Percentiles rank a stretch among this genome's conserved stretches.
Evolutionary conservation across 2,329 filamentous ascomycete genomes (phyloP).

Genomic region (Penicillium freii): DNA sequence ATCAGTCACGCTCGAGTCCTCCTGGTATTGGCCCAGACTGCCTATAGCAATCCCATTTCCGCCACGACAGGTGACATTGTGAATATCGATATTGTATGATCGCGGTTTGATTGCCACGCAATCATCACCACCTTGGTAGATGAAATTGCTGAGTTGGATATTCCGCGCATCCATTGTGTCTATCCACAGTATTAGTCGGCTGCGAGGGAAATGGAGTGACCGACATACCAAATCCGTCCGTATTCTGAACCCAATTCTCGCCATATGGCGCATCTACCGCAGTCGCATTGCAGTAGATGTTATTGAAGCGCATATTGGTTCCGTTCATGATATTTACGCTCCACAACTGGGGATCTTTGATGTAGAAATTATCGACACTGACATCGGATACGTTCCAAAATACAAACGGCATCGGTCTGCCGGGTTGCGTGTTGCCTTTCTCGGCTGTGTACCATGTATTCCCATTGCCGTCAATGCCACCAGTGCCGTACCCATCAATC

Average conservation of each 20-base stretch:
- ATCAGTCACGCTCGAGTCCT: conserved; percentile 53
- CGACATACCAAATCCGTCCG: conserved; percentile 50
- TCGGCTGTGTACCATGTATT: conserved; percentile 56
- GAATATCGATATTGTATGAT: conserved; percentile 57
- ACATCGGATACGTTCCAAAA: conserved; percentile 59
- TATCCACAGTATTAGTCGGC: neutral
- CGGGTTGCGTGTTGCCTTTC: conserved; percentile 46
- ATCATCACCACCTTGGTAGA: conserved; percentile 58
- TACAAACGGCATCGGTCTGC: conserved; percentile 58
- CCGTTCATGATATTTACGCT: conserved; percentile 58
- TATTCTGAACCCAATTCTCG: conserved; percentile 58
- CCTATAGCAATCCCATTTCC: conserved; percentile 56
- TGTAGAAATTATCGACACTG: conserved; percentile 52
- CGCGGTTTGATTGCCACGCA: conserved; percentile 64
- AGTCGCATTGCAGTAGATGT: conserved; percentile 54
- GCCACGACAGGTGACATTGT: conserved; percentile 55
- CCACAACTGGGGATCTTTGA: conserved; percentile 55
- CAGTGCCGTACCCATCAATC: conserved; percentile 53
- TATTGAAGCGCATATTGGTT: conserved; percentile 52
- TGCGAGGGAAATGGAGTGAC: neutral
- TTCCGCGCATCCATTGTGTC: conserved; percentile 57
- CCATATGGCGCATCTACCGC: conserved; percentile 52
- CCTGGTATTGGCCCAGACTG: conserved; percentile 55
- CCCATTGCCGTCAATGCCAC: conserved; percentile 56
- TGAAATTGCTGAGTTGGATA: conserved; percentile 50